These are phyloP conservation scores for Pilaira anomala DNA, from an alignment of 192 early-diverging fungal species.

Conservation along the genomic window DNA sequence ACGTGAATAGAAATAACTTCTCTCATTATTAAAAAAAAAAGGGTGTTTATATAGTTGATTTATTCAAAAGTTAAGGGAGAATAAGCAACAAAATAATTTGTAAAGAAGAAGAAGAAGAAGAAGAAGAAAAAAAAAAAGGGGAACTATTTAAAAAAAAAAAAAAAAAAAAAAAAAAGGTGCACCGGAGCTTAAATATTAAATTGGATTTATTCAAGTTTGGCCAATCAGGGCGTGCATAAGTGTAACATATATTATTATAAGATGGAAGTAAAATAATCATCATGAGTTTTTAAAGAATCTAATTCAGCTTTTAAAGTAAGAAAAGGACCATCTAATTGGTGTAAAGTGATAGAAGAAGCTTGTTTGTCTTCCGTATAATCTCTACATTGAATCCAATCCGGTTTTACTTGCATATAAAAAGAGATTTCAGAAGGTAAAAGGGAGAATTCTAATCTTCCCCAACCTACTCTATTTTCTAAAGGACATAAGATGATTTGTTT, in stretches of 20 bases:
- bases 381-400: slow-evolving; percentile 54
- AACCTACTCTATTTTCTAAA: slow-evolving; percentile 30
- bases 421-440: slow-evolving; percentile 40
- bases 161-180: neutral
- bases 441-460: slow-evolving; percentile 27
- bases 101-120: neutral
- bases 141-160: too few species aligned
- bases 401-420: slow-evolving; percentile 41
- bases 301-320: slow-evolving; percentile 20
- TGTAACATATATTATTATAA: neutral
- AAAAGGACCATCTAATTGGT: slow-evolving; percentile 46
- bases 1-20: slow-evolving; percentile 46
- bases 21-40: slow-evolving; percentile 33
- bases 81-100: slow-evolving; percentile 12
- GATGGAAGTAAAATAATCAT: neutral
- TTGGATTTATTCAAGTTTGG: neutral
- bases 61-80: slow-evolving; percentile 23
- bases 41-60: slow-evolving; percentile 2
- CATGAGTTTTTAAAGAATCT: slow-evolving; percentile 2
- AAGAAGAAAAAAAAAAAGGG: neutral
- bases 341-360: slow-evolving; percentile 44
- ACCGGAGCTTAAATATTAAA: slow-evolving; percentile 1
- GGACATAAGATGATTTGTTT: slow-evolving; percentile 42
- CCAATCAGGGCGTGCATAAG: slow-evolving; percentile 1
- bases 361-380: slow-evolving; percentile 64